Evolutionary conservation across 768 basidiomycete genomes (phyloP).

Genomic region (Tricholoma sp.): DNA sequence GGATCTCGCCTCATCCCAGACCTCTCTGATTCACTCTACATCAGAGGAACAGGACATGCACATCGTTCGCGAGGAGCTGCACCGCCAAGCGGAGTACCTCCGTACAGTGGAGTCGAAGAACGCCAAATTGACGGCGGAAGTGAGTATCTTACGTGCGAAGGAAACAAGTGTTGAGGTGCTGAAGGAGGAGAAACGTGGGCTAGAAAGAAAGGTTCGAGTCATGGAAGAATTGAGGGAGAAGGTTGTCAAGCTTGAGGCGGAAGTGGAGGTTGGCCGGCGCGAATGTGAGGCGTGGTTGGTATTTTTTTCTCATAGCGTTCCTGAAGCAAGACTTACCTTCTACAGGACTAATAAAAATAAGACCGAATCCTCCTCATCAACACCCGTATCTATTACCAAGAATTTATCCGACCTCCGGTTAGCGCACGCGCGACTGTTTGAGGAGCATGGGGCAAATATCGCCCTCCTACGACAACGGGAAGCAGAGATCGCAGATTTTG

Average conservation of each 20-base stretch:
- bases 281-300: conserved; percentile 1
- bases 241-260: conserved; percentile 1
- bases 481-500: conserved; percentile 39
- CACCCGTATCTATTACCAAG: not conserved
- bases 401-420: conserved; percentile 32
- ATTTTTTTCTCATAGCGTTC: conserved; percentile 18
- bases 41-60: conserved; percentile 47
- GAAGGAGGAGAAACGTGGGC: conserved; percentile 47
- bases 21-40: conserved; percentile 25
- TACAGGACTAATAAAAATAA: conserved; percentile 22
- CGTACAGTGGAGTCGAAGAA: conserved; percentile 58
- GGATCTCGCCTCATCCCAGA: conserved; percentile 32
- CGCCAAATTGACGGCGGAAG: conserved; percentile 46
- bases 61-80: conserved; percentile 63
- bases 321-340: conserved; percentile 38
- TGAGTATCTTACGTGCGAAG: conserved; percentile 47
- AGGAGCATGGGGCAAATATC: conserved; percentile 56
- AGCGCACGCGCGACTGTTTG: conserved; percentile 56
- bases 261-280: not conserved
- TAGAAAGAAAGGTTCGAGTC: not conserved
- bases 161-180: conserved; percentile 65
- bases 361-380: conserved; percentile 20
- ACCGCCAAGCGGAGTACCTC: conserved; percentile 58
- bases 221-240: conserved; percentile 19
- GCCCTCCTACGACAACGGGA: conserved; percentile 53